Conservation (phyloP, 2,329 filamentous ascomycete species). For the Exophiala aquamarina region DNA sequence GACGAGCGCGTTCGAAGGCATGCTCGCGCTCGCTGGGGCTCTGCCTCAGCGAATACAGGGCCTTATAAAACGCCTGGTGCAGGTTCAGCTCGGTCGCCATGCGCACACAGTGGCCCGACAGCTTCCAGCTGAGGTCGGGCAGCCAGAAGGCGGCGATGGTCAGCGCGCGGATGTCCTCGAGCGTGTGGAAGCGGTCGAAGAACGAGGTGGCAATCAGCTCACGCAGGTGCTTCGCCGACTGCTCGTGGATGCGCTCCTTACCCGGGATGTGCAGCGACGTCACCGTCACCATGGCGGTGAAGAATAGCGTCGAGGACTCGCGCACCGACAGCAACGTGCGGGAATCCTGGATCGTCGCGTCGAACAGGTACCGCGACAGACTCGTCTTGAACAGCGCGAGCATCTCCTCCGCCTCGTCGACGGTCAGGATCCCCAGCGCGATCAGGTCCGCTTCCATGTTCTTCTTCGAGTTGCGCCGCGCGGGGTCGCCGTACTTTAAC, state of each 20-base stretch:
- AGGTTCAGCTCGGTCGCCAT: constrained; percentile 60
- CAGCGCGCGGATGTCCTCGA: constrained; percentile 60
- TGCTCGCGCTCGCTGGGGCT: constrained; percentile 19
- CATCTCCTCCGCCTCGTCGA: constrained; percentile 27
- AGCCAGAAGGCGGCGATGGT: constrained; percentile 65
- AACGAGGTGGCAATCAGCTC: constrained; percentile 57
- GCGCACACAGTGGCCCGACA: constrained; percentile 59
- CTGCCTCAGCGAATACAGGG: constrained; percentile 50
- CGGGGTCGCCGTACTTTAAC: constrained; percentile 23
- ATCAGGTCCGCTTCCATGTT: constrained; percentile 28
- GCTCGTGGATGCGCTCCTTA: constrained; percentile 52
- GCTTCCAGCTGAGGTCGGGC: constrained; percentile 62
- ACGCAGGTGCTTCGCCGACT: constrained; percentile 59
- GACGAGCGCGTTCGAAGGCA: constrained; percentile 53
- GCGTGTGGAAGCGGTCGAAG: constrained; percentile 57
- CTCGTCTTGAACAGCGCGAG: constrained; percentile 26
- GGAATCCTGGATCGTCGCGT: constrained; percentile 49
- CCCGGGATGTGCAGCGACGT: constrained; percentile 59
- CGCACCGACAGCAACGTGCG: constrained; percentile 53
- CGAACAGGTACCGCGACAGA: constrained; percentile 28
- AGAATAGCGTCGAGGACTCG: constrained; percentile 55
- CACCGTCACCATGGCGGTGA: constrained; percentile 58
- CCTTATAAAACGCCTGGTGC: constrained; percentile 54
- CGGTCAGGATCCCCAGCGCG: constrained; percentile 21
- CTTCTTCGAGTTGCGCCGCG: constrained; percentile 24